Evolutionary conservation across 352 stramenopile genomes (phyloP).

Genomic region (Phytophthora boehmeriae): DNA sequence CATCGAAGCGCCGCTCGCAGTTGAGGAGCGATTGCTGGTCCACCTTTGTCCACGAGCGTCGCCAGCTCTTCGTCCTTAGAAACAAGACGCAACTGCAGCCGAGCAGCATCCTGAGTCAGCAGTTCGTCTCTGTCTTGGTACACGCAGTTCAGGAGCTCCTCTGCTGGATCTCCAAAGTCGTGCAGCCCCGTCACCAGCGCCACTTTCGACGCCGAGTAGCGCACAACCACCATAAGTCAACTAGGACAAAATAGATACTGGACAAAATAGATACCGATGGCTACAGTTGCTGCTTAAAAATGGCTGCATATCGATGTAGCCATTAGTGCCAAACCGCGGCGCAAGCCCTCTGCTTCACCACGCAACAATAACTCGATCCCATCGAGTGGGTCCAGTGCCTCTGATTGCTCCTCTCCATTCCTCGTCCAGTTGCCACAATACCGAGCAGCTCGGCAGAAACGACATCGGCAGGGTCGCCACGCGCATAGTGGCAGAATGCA

Average conservation of each 20-base stretch:
- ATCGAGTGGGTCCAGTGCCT: conserved; percentile 4
- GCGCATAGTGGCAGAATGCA: conserved; percentile 38
- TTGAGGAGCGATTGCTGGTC: conserved; percentile 39
- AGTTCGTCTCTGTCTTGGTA: conserved; percentile 72
- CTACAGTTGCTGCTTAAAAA: background rate
- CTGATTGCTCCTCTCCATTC: background rate
- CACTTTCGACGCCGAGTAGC: conserved; percentile 75
- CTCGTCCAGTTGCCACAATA: background rate
- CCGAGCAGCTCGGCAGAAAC: conserved; percentile 19
- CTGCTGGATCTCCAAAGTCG: conserved; percentile 63
- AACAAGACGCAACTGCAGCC: conserved; percentile 52
- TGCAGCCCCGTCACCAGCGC: conserved; percentile 72
- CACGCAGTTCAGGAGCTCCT: conserved; percentile 52
- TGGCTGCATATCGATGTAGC: conserved; percentile 8
- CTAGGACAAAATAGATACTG: background rate
- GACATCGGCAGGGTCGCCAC: conserved; percentile 13
- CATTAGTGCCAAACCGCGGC: conserved; percentile 14
- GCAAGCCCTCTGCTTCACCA: conserved; percentile 22
- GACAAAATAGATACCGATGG: no score
- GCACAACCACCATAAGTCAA: conserved; percentile 43
- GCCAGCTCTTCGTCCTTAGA: conserved; percentile 66
- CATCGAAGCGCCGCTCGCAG: conserved; percentile 59
- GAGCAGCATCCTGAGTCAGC: conserved; percentile 48
- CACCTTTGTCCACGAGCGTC: conserved; percentile 56
- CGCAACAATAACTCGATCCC: conserved; percentile 26